These are phyloP conservation scores for Hysterium pulicare DNA, from an alignment of 2,329 filamentous ascomycete species.

Conservation along the genomic window DNA sequence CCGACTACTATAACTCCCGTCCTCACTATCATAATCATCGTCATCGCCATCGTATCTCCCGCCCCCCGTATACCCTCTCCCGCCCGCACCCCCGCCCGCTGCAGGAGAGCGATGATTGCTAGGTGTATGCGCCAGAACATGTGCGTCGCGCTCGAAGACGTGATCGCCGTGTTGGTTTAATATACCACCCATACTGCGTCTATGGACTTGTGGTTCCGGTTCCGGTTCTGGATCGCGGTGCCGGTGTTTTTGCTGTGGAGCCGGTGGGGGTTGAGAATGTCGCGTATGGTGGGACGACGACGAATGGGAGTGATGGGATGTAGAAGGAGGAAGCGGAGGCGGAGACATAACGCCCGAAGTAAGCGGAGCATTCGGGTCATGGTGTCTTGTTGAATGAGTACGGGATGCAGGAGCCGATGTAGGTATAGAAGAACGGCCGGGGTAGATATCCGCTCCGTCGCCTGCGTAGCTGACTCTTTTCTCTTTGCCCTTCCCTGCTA, in stretches of 20 bases:
- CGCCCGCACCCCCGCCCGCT: background rate
- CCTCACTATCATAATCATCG: slow-evolving; percentile 18
- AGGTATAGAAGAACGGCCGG: background rate
- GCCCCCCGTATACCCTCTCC: slow-evolving; percentile 25
- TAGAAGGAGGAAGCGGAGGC: background rate
- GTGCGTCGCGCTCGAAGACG: slow-evolving; percentile 29
- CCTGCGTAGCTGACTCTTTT: no score
- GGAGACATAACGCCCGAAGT: background rate
- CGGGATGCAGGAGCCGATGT: background rate
- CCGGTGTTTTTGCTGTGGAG: slow-evolving; percentile 5
- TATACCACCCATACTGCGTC: slow-evolving; percentile 31
- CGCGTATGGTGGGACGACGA: no score
- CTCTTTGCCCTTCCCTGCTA: no score
- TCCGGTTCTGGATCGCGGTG: slow-evolving; percentile 4
- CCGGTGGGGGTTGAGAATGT: slow-evolving; percentile 6
- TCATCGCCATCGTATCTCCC: slow-evolving; percentile 31
- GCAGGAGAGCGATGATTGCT: slow-evolving; percentile 8
- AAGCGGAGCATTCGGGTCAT: no score
- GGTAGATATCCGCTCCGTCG: no score
- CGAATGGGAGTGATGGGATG: no score
- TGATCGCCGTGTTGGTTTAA: slow-evolving; percentile 27
- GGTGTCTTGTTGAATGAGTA: background rate
- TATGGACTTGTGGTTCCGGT: slow-evolving; percentile 19
- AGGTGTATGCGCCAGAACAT: slow-evolving; percentile 23
- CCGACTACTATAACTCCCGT: slow-evolving; percentile 20